A percentile compares a stretch with the other conserved stretches of the same genome.
Evolutionary conservation across 2,329 filamentous ascomycete species (phyloP).

Genomic region (Exserohilum turcica): DNA sequence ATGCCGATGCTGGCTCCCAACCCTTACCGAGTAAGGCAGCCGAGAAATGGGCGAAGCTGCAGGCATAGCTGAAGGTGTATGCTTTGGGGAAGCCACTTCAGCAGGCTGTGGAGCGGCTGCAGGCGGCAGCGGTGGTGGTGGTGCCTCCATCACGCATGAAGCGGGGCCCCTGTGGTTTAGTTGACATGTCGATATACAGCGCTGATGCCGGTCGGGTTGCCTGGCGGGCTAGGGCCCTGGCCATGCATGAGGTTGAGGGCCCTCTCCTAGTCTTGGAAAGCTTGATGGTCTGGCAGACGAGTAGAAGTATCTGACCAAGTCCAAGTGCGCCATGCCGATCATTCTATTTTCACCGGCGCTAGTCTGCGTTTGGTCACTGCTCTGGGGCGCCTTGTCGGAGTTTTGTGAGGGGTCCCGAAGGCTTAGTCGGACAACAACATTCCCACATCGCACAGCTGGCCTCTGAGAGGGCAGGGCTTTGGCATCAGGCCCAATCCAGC

Average conservation of each 20-base stretch:
- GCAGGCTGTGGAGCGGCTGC: constrained; percentile 18
- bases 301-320: constrained; percentile 17
- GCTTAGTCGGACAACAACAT: constrained; percentile 24
- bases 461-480: constrained; percentile 12
- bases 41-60: constrained; percentile 15
- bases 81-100: constrained; percentile 18
- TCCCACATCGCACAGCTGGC: constrained; percentile 13
- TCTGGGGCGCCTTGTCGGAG: constrained; percentile 28
- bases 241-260: constrained; percentile 17
- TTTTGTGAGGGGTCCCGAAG: constrained; percentile 35
- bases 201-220: background rate
- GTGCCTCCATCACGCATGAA: constrained; percentile 9
- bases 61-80: constrained; percentile 22
- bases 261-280: constrained; percentile 7
- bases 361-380: constrained; percentile 13
- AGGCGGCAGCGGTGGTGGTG: constrained; percentile 21
- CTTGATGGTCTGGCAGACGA: background rate
- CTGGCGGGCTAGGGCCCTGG: background rate
- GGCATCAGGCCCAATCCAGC: constrained; percentile 1
- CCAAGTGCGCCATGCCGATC: constrained; percentile 16
- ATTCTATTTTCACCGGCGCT: constrained; percentile 22
- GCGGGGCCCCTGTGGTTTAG: background rate
- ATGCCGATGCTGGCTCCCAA: constrained; percentile 15
- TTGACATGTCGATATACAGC: constrained; percentile 4
- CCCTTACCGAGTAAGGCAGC: constrained; percentile 13